These are phyloP conservation scores for Aspergillus leporis DNA, from an alignment of 495 filamentous ascomycete genomes.

Conservation along the genomic window DNA sequence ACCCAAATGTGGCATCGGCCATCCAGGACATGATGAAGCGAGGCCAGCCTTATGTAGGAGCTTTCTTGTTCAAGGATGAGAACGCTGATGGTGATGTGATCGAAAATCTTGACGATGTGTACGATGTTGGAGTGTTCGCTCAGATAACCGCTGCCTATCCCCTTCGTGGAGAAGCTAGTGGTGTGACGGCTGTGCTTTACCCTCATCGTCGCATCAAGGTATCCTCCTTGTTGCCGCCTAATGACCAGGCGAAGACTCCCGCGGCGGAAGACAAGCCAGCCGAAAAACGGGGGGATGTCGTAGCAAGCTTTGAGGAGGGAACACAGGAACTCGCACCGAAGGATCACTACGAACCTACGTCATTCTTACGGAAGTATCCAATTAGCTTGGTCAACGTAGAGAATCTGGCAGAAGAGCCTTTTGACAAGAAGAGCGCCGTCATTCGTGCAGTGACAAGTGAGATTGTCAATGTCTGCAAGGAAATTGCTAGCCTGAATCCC, in stretches of 20 bases:
- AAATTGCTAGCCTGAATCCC: slow-evolving; percentile 87
- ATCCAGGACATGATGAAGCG: slow-evolving; percentile 96
- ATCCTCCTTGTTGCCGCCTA: slow-evolving; percentile 72
- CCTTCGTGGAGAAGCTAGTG: slow-evolving; percentile 72
- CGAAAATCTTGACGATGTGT: slow-evolving; percentile 81
- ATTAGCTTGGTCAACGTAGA: slow-evolving; percentile 94
- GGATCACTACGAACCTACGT: slow-evolving; percentile 78
- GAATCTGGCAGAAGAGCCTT: slow-evolving; percentile 83
- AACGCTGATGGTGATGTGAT: slow-evolving; percentile 90
- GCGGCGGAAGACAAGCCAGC: slow-evolving; percentile 57
- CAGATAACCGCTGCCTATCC: slow-evolving; percentile 96
- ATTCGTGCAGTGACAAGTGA: slow-evolving; percentile 92
- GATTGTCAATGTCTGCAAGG: slow-evolving; percentile 97
- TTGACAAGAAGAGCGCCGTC: slow-evolving; percentile 82
- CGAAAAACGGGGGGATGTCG: slow-evolving; percentile 87
- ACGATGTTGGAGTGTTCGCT: slow-evolving; percentile 94
- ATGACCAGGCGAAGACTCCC: slow-evolving; percentile 38
- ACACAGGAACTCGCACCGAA: slow-evolving; percentile 43
- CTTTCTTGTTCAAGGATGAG: slow-evolving; percentile 96
- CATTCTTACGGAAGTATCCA: slow-evolving; percentile 85
- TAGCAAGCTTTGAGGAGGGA: slow-evolving; percentile 94
- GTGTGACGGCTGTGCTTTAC: slow-evolving; percentile 89
- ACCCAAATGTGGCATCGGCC: slow-evolving; percentile 82
- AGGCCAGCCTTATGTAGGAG: slow-evolving; percentile 97
- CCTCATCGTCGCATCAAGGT: slow-evolving; percentile 94